phyloP scores from a whole-genome alignment of 2,329 filamentous ascomycete species.

The Colletotrichum eremochloae region DNA sequence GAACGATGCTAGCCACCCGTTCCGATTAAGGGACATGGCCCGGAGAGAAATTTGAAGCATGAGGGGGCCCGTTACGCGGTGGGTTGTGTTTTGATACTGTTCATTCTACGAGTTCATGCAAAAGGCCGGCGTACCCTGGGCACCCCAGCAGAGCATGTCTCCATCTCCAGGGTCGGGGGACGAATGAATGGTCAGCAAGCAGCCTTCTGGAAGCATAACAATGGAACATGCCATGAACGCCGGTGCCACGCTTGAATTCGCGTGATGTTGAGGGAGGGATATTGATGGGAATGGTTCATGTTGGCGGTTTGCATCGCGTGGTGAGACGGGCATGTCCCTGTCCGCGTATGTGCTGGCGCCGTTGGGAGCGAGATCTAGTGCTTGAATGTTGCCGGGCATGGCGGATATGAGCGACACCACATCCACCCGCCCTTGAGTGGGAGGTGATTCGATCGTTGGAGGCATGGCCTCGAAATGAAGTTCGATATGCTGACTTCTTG shows the following conservation, averaged over 20 bases:
- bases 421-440: neutral
- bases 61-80: slow-evolving; percentile 18
- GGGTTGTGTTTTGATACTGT: slow-evolving; percentile 34
- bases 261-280: slow-evolving; percentile 32
- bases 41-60: slow-evolving; percentile 32
- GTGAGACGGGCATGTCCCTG: slow-evolving; percentile 28
- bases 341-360: slow-evolving; percentile 1
- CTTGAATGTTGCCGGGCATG: slow-evolving; percentile 12
- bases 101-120: slow-evolving; percentile 45
- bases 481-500: neutral
- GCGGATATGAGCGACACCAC: slow-evolving; percentile 17
- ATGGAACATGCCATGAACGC: slow-evolving; percentile 29
- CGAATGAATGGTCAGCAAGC: neutral
- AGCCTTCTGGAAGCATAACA: slow-evolving; percentile 23
- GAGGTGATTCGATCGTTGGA: neutral
- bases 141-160: slow-evolving; percentile 26
- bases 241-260: slow-evolving; percentile 38
- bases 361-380: slow-evolving; percentile 14
- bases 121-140: slow-evolving; percentile 37
- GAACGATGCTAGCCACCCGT: slow-evolving; percentile 11
- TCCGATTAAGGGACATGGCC: slow-evolving; percentile 1
- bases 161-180: slow-evolving; percentile 5
- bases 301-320: slow-evolving; percentile 28
- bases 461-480: neutral
- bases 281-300: slow-evolving; percentile 27